Evolutionary conservation across 495 filamentous ascomycete species (phyloP), one percentile per base, ranked within the genome.

Genomic region (Penicillium malachiteum): DNA sequence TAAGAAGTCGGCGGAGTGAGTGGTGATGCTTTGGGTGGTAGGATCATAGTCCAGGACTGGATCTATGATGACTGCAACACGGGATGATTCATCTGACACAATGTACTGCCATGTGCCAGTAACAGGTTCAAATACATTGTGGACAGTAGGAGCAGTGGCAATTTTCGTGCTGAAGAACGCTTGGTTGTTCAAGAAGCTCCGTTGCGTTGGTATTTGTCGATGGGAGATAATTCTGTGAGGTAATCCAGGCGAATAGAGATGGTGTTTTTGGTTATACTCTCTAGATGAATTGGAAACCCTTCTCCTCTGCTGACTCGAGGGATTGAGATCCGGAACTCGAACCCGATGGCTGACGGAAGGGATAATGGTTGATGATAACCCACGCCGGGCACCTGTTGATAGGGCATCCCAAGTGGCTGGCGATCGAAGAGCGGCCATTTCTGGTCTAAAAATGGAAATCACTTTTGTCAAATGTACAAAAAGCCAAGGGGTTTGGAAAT

Each of bases 91-190:
- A 58, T 82, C 80, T 4, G 75, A 78, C 3, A 86, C 73, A n/a
- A 87, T 60, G 59, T 84, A 86, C 56, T 86, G 83, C 80, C 80
- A 86, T 42, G 83, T 86, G n/a, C 72, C 66, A 0, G 81, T 80
- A 9, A 56, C 58, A 0, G 53, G 21, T 45, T 83, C 79, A 56
- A 75, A 80, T 7, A 76, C 18, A 40, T 54, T 48, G 62, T 80
- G 70, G 21, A 82, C 70, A 1, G 66, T 73, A n/a, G 76, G 71
- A 44, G 74, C 32, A 3, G 42, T 31, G 35, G 47, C 48, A 47
- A 50, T 9, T 39, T 13, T 2, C 34, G 56, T 62, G 50, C 47
- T 57, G 35, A 54, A 50, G 31, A 12, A 31, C 31, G 43, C n/a
- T 32, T 8, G 43, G 8, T 26, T 26, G 7, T 44, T 44, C 10